These are phyloP conservation scores for Bauhinia variegata DNA, from an alignment of 306 rosid species.

Conservation along the genomic window DNA sequence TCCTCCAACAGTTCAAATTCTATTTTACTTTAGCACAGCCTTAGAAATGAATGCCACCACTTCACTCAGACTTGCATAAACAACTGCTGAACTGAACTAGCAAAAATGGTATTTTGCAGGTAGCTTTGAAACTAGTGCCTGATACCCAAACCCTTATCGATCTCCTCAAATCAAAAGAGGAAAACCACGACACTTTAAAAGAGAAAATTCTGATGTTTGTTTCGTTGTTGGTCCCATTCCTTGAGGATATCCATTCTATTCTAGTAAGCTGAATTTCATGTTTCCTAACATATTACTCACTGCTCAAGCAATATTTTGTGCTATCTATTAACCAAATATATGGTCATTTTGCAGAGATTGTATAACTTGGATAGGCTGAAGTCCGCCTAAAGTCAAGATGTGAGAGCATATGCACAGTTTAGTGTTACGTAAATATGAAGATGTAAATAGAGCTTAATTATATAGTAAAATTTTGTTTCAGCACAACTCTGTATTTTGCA, in stretches of 20 bases:
- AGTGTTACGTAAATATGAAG: slow-evolving; percentile 12
- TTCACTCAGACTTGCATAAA: not conserved
- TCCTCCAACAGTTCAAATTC: slow-evolving; percentile 8
- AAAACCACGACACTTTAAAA: slow-evolving; percentile 53
- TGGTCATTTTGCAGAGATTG: slow-evolving; percentile 54
- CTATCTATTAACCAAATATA: not conserved
- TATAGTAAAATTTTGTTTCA: slow-evolving; percentile 28
- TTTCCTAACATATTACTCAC: slow-evolving; percentile 9
- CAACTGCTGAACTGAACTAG: slow-evolving; percentile 26
- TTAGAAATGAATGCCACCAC: slow-evolving; percentile 7
- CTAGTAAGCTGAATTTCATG: slow-evolving; percentile 53
- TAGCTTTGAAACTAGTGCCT: slow-evolving; percentile 79
- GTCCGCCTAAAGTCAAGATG: slow-evolving; percentile 49
- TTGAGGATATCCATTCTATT: slow-evolving; percentile 68
- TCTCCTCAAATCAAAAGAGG: slow-evolving; percentile 65
- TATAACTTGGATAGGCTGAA: slow-evolving; percentile 69
- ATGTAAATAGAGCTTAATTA: slow-evolving; percentile 28
- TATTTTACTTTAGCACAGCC: not conserved
- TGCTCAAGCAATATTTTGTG: not conserved
- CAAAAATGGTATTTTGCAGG: slow-evolving; percentile 50
- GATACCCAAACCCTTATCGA: slow-evolving; percentile 58
- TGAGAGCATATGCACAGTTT: slow-evolving; percentile 31
- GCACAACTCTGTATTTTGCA: slow-evolving; percentile 24
- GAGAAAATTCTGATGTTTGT: slow-evolving; percentile 66
- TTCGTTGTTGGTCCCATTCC: slow-evolving; percentile 64